phyloP scores from a whole-genome alignment of 768 basidiomycete genomes.

The Pisolithus tinctorius region DNA sequence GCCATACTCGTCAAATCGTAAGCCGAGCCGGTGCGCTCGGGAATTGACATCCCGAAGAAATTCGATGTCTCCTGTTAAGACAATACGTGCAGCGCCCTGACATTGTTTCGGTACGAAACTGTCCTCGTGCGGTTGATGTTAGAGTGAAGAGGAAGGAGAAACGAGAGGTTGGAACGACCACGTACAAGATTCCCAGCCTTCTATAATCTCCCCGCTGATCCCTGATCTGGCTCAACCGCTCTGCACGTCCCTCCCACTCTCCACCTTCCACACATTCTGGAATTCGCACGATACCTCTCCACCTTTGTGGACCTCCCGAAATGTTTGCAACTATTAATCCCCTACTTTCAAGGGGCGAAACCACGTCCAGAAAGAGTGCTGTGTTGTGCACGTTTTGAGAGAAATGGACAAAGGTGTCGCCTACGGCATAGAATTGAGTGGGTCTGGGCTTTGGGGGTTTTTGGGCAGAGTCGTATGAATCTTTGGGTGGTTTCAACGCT shows the following conservation, averaged over 20 bases:
- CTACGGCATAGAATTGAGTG: background rate
- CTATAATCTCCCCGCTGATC: constrained; percentile 32
- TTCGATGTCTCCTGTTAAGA: constrained; percentile 48
- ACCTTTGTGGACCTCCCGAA: constrained; percentile 27
- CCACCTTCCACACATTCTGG: constrained; percentile 28
- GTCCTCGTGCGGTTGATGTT: background rate
- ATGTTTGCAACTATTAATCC: constrained; percentile 40
- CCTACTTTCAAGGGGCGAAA: constrained; percentile 35
- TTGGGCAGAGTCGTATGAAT: background rate
- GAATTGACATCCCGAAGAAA: constrained; percentile 38
- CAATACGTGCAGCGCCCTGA: constrained; percentile 45
- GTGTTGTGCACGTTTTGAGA: constrained; percentile 5
- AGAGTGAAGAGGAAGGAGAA: background rate
- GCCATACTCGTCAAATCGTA: constrained; percentile 56
- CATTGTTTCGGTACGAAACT: constrained; percentile 18
- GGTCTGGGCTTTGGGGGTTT: constrained; percentile 6
- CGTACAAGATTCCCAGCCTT: constrained; percentile 28
- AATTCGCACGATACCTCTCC: constrained; percentile 48
- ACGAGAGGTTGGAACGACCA: background rate
- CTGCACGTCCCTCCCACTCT: constrained; percentile 22
- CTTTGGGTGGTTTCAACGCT: constrained; percentile 9
- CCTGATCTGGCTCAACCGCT: constrained; percentile 20
- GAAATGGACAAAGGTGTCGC: background rate
- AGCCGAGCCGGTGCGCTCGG: constrained; percentile 37
- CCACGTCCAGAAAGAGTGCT: constrained; percentile 31